phyloP scores from a whole-genome alignment of 139 green algal species.

The Tetradesmus obliquus region DNA sequence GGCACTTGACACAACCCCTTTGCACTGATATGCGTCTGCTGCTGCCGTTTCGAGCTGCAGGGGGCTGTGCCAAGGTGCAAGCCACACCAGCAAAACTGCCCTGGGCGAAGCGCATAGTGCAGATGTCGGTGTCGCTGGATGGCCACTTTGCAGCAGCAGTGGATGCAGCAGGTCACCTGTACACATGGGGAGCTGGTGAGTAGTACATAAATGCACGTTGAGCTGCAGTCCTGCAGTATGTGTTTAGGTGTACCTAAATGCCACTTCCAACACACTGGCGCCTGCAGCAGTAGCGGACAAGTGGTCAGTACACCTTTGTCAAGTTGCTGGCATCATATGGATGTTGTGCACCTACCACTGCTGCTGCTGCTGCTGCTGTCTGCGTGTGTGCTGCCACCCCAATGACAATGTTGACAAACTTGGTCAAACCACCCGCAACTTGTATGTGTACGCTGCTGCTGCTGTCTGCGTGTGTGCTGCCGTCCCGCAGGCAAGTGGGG shows the following conservation, averaged over 20 bases:
- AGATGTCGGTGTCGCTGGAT: neutral
- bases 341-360: no score
- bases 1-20: no score
- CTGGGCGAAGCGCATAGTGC: slow-evolving; percentile 11
- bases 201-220: neutral
- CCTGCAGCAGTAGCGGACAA: neutral
- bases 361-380: no score
- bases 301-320: neutral
- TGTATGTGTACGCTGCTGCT: neutral
- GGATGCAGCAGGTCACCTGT: slow-evolving; percentile 1
- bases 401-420: no score
- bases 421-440: neutral
- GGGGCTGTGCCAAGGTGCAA: slow-evolving; percentile 17
- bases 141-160: slow-evolving; percentile 37
- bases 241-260: neutral
- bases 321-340: neutral
- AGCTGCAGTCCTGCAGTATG: neutral
- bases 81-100: slow-evolving; percentile 28
- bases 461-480: neutral
- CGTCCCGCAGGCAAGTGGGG: slow-evolving; percentile 28
- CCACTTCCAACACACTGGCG: no score
- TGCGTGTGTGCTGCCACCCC: no score
- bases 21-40: neutral
- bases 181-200: slow-evolving; percentile 43
- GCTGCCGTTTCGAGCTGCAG: neutral